Evolutionary conservation across 2,329 filamentous ascomycete genomes (phyloP), one percentile per base, ranked within the genome.

Genomic region (Fusarium pseudograminearum): DNA sequence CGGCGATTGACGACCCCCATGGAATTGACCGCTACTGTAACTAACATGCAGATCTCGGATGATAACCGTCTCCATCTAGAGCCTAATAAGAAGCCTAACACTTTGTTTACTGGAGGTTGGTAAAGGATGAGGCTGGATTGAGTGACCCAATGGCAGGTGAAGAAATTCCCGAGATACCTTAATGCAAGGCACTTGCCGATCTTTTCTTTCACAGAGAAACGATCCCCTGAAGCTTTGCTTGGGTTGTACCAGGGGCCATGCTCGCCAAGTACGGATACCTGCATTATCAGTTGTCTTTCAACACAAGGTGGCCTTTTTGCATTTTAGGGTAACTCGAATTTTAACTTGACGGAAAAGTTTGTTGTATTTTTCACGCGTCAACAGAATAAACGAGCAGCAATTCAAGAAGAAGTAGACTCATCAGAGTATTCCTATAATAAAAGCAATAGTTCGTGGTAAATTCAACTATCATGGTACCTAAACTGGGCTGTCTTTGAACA

Each of bases 181-280:
- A 52, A 52, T 65, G 42, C 47, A 60, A 58, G 60, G 47, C 26
- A 42, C 47, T 46, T 31, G 30, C 45, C 40, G 45, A 59, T 65
- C 61, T n/a, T 33, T 54, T 41, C 20, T 50, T 45, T 57, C n/a
- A 18, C 22, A 42, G 59, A 20, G 16, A 30, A 41, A 34, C n/a
- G 8, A 12, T 36, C 18, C 26, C 38, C 34, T 55, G 52, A 20
- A 40, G 31, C 33, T 31, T 30, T 46, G 26, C 28, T 15, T 10
- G 20, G 22, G 28, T 50, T 46, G 15, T 36, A 22, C 54, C 47
- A 15, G 22, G 53, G 51, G 6, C 60, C 54, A 65, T 54, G 53
- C 22, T 46, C 26, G 22, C 38, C 42, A 60, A 44, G 22, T 18
- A 38, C 18, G 11, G 55, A 38, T 52, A 52, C 24, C 22, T 34